A percentile compares a stretch with the other conserved stretches of the same genome.
phyloP scores from a whole-genome alignment of 805 yeast genomes.

The Ogataea ramenticola region DNA sequence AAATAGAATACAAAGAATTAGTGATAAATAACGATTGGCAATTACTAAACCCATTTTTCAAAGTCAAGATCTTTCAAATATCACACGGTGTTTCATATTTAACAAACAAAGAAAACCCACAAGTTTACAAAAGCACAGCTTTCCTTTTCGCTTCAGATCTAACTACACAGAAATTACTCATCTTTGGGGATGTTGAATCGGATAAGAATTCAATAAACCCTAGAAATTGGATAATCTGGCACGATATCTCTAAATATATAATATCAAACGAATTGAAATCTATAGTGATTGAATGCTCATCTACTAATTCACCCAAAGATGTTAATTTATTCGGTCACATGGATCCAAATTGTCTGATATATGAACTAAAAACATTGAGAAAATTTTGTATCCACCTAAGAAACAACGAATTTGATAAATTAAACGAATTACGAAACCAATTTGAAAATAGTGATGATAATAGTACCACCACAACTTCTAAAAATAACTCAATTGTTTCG shows the following conservation, averaged over 20 bases:
- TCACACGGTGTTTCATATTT: conserved; percentile 25
- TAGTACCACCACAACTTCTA: not conserved
- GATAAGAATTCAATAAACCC: conserved; percentile 40
- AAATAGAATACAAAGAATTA: conserved; percentile 18
- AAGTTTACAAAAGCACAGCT: conserved; percentile 45
- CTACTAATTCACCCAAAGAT: conserved; percentile 34
- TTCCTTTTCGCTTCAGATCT: conserved; percentile 37
- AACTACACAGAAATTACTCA: conserved; percentile 34
- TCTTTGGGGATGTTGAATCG: conserved; percentile 84
- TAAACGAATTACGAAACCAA: too few species aligned
- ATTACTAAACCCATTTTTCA: conserved; percentile 27
- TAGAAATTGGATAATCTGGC: conserved; percentile 48
- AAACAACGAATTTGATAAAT: conserved; percentile 2
- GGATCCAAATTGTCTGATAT: conserved; percentile 55
- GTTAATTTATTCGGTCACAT: conserved; percentile 71
- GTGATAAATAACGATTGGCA: conserved; percentile 7
- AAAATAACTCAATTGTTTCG: not conserved
- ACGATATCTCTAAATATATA: conserved; percentile 39
- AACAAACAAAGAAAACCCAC: not conserved
- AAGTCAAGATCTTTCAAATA: conserved; percentile 33
- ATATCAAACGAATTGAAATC: conserved; percentile 35
- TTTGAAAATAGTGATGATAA: too few species aligned
- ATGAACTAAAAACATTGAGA: conserved; percentile 39
- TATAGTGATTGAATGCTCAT: conserved; percentile 76
- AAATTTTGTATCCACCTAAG: conserved; percentile 10